Conservation (phyloP, 768 basidiomycete genomes). For the Suillus placidus region DNA sequence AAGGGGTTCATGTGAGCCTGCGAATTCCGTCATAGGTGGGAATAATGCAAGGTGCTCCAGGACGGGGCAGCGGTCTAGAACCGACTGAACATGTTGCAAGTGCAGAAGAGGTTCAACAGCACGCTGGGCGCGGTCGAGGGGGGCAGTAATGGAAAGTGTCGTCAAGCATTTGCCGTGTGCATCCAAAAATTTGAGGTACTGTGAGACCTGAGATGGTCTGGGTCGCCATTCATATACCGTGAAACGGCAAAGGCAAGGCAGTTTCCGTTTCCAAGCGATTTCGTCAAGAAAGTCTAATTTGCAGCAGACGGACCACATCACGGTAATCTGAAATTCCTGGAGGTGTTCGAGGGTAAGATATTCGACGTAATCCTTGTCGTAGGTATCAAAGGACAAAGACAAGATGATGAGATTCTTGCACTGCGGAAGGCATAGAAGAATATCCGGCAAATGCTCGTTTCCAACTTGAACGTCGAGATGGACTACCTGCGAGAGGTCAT, state of each 20-base stretch:
- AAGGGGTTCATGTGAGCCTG: not conserved
- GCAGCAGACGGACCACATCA: not conserved
- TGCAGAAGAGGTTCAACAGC: not conserved
- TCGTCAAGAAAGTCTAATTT: not conserved
- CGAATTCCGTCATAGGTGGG: not conserved
- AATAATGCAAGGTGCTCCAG: constrained; percentile 7
- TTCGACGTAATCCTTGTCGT: too few species aligned
- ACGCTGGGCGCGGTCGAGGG: not conserved
- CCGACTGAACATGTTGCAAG: not conserved
- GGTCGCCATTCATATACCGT: not conserved
- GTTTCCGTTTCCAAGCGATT: not conserved
- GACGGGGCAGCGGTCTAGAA: constrained; percentile 8
- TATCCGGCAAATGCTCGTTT: not conserved
- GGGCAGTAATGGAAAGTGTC: constrained; percentile 6
- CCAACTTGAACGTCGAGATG: constrained; percentile 3
- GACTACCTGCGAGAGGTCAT: constrained; percentile 4
- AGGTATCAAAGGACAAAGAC: not conserved
- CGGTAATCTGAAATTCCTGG: constrained; percentile 6
- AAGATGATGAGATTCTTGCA: constrained; percentile 6
- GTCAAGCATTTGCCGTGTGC: not conserved
- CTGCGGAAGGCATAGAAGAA: not conserved
- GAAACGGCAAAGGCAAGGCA: constrained; percentile 4
- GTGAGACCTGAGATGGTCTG: not conserved
- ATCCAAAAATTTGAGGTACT: constrained; percentile 1
- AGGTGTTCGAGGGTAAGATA: not conserved